Evolutionary conservation across 179 eudicot species (phyloP).

Genomic region (Amaranthus tricolor): DNA sequence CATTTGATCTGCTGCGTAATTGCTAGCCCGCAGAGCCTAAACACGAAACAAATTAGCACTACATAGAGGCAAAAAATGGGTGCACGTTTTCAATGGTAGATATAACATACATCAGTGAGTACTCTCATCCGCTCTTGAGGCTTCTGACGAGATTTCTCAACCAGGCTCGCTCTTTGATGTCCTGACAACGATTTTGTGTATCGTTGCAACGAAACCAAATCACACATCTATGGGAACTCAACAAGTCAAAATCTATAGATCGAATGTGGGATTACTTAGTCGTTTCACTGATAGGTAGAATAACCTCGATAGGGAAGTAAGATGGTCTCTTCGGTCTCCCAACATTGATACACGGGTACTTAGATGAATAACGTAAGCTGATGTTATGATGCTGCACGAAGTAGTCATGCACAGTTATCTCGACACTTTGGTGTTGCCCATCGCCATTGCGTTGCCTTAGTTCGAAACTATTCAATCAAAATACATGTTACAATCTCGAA

Average conservation of each 20-base stretch:
- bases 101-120: slow-evolving; percentile 49
- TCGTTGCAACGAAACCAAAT: slow-evolving; percentile 66
- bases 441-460: slow-evolving; percentile 46
- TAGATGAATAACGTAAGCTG: slow-evolving; percentile 49
- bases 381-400: slow-evolving; percentile 56
- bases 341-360: slow-evolving; percentile 73
- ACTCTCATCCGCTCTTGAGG: slow-evolving; percentile 66
- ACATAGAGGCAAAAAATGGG: background rate
- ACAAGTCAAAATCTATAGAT: background rate
- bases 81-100: no score
- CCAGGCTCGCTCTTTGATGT: slow-evolving; percentile 58
- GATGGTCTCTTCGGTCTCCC: slow-evolving; percentile 75
- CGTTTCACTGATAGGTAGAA: background rate
- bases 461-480: slow-evolving; percentile 44
- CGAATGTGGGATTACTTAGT: background rate
- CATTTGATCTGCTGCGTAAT: slow-evolving; percentile 69
- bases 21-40: slow-evolving; percentile 65
- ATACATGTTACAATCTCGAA: background rate
- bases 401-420: slow-evolving; percentile 72
- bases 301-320: slow-evolving; percentile 70
- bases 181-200: slow-evolving; percentile 65
- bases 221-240: slow-evolving; percentile 47
- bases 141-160: slow-evolving; percentile 81
- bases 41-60: background rate
- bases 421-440: slow-evolving; percentile 43